Evolutionary conservation across 148 eudicot species (phyloP).

Genomic region (Tetragonia tetragonoides): DNA sequence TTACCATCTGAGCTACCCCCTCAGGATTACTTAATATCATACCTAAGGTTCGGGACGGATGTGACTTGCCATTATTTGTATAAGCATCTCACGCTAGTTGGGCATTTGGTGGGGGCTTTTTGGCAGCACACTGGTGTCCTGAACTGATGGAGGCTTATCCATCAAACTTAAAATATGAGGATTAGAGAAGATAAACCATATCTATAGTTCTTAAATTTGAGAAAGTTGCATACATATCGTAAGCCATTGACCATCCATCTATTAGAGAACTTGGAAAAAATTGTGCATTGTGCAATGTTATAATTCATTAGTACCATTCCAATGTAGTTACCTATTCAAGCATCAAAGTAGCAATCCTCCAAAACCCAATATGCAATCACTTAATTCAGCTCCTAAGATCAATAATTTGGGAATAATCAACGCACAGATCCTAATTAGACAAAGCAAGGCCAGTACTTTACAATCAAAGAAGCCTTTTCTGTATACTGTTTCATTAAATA

Average conservation of each 20-base stretch:
- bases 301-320: too few relatives aligned
- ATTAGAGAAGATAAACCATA: not conserved
- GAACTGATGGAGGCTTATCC: too few relatives aligned
- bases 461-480: not conserved
- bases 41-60: too few relatives aligned
- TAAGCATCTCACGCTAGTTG: not conserved
- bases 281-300: too few relatives aligned
- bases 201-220: too few relatives aligned
- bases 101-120: not conserved
- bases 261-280: too few relatives aligned
- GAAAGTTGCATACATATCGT: too few relatives aligned
- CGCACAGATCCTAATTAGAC: not conserved
- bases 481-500: not conserved
- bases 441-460: not conserved
- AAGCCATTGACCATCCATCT: too few relatives aligned
- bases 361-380: not conserved
- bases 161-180: not conserved
- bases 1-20: too few relatives aligned
- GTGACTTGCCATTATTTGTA: not conserved
- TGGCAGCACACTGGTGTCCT: not conserved
- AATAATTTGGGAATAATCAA: not conserved
- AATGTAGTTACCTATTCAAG: not conserved
- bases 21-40: too few relatives aligned
- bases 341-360: not conserved
- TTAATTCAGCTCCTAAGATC: not conserved